A percentile compares a stretch with the other conserved stretches of the same genome.
phyloP scores from a whole-genome alignment of 169 alveolate species.

The Cryptosporidium ubiquitum region DNA sequence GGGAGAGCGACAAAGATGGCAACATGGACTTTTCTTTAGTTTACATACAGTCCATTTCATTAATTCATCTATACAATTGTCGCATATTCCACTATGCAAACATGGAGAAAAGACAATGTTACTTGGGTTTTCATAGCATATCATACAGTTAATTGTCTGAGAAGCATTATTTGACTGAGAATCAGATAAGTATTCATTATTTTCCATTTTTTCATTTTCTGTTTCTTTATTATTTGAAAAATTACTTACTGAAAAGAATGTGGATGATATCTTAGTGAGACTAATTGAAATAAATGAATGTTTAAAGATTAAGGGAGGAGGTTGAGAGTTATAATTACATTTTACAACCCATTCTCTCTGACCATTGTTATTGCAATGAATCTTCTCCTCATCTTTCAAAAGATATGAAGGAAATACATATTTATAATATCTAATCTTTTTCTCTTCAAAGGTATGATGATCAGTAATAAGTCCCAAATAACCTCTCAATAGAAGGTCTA shows the following conservation, averaged over 20 bases:
- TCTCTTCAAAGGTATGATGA: not conserved
- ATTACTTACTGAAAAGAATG: conserved; percentile 34
- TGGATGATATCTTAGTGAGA: conserved; percentile 31
- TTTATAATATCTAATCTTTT: conserved; percentile 36
- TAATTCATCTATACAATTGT: conserved; percentile 47
- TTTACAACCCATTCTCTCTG: conserved; percentile 71
- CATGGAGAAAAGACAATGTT: conserved; percentile 68
- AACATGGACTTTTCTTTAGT: conserved; percentile 52
- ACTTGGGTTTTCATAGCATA: conserved; percentile 61
- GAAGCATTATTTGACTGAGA: not conserved
- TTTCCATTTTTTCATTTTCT: not conserved
- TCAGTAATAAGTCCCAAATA: conserved; percentile 50
- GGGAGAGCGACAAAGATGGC: conserved; percentile 68
- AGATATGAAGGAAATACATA: conserved; percentile 64
- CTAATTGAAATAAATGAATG: conserved; percentile 65
- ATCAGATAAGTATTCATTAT: not conserved
- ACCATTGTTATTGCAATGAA: conserved; percentile 50
- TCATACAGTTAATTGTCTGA: conserved; percentile 42
- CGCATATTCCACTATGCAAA: conserved; percentile 68
- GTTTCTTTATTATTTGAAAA: not conserved
- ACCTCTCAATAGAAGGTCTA: conserved; percentile 54
- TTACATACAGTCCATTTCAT: conserved; percentile 74
- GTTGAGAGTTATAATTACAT: conserved; percentile 31
- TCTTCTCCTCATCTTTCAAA: conserved; percentile 59
- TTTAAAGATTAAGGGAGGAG: conserved; percentile 69